A percentile compares a stretch with the other conserved stretches of the same genome.
Conservation (phyloP, 2,329 filamentous ascomycete genomes). For the Boeremia lycopersici region DNA sequence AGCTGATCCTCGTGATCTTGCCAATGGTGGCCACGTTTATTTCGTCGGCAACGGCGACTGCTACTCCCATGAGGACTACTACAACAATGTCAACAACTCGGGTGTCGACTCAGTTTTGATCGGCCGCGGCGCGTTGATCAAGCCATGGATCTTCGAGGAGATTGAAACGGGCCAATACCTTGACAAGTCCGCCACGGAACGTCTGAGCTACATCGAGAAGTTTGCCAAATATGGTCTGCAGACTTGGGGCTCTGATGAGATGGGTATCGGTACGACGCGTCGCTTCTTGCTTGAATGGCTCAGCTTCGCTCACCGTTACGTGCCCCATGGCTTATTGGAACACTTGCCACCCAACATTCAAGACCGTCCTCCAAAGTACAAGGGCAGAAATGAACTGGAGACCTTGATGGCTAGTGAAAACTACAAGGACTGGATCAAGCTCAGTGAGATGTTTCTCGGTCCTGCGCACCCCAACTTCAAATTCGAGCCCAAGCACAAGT, state of each 20-base stretch:
- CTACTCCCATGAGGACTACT: conserved; percentile 90
- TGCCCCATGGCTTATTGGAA: conserved; percentile 87
- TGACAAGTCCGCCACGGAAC: conserved; percentile 90
- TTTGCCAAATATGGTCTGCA: conserved; percentile 91
- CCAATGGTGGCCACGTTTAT: conserved; percentile 74
- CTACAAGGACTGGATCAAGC: conserved; percentile 98
- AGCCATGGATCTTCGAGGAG: conserved; percentile 98
- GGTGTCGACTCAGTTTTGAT: conserved; percentile 96
- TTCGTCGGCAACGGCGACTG: conserved; percentile 98
- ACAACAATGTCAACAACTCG: conserved; percentile 74
- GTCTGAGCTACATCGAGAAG: conserved; percentile 83
- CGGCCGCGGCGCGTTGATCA: conserved; percentile 92
- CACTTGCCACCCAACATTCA: conserved; percentile 86
- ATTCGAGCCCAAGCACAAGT: conserved; percentile 98
- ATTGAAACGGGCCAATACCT: conserved; percentile 91
- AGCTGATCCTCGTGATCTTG: conserved; percentile 74
- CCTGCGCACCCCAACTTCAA: conserved; percentile 88
- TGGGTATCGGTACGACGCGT: conserved; percentile 87
- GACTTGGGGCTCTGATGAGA: conserved; percentile 94
- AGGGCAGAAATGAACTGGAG: conserved; percentile 87
- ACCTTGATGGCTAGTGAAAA: conserved; percentile 89
- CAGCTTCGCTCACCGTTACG: conserved; percentile 90
- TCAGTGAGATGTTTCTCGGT: conserved; percentile 98
- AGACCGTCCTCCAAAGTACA: conserved; percentile 84
- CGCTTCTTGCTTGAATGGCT: conserved; percentile 95